Conservation (phyloP, 73 alveolate species). For the Durusdinium trenchii region DNA sequence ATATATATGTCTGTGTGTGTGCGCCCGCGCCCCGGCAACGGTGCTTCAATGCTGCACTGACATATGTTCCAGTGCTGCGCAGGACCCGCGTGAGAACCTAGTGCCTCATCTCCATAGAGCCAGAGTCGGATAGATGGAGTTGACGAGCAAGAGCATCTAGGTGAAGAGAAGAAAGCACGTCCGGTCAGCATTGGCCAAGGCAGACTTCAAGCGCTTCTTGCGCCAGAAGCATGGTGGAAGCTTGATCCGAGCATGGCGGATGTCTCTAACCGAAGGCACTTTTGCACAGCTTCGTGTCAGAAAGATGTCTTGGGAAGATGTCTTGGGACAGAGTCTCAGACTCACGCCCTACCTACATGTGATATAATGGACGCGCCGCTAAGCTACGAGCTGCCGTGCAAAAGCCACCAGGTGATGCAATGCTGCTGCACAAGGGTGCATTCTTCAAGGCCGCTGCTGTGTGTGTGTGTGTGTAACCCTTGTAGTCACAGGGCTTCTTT, state of each 20-base stretch:
- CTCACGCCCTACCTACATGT: no score
- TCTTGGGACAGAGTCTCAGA: no score
- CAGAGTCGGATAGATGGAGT: neutral
- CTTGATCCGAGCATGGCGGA: constrained; percentile 84
- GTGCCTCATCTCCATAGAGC: neutral
- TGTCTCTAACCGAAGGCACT: constrained; percentile 55
- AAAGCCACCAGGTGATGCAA: constrained; percentile 60
- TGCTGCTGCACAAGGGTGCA: constrained; percentile 82
- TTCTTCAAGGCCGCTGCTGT: constrained; percentile 55
- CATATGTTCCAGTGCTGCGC: no score
- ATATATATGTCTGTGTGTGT: no score
- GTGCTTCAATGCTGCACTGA: no score
- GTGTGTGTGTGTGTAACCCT: neutral
- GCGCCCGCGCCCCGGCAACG: no score
- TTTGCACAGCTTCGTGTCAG: neutral
- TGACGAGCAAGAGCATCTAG: neutral
- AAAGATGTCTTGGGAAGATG: neutral
- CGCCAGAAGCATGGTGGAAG: constrained; percentile 80
- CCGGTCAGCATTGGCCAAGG: neutral
- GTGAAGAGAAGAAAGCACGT: neutral
- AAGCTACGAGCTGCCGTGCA: no score
- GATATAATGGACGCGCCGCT: no score
- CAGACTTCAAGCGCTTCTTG: constrained; percentile 86
- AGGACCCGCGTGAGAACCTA: constrained; percentile 59
- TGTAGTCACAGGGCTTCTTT: no score